phyloP scores from a whole-genome alignment of 148 eudicot species.

The Euryodendron excelsum region DNA sequence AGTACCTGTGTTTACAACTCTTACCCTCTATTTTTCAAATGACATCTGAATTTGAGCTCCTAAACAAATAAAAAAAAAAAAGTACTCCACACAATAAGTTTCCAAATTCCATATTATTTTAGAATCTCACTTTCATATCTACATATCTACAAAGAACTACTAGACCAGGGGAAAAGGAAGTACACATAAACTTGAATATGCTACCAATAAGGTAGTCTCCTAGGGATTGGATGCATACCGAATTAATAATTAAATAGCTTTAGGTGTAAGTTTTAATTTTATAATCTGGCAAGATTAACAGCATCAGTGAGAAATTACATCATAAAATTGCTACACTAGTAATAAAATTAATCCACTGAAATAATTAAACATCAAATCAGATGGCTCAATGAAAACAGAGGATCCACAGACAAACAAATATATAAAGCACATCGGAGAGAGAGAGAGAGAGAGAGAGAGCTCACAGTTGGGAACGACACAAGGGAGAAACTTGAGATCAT shows the following conservation, averaged over 20 bases:
- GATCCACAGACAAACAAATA: neutral
- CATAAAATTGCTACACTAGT: neutral
- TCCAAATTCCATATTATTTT: too few species aligned
- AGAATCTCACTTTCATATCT: too few species aligned
- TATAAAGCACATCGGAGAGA: neutral
- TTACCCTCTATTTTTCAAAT: too few species aligned
- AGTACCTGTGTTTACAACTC: too few species aligned
- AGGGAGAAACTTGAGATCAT: constrained; percentile 50
- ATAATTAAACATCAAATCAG: neutral
- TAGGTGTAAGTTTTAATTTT: neutral
- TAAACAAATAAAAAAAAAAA: too few species aligned
- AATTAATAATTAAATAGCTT: neutral
- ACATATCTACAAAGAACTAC: too few species aligned
- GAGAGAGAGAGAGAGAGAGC: constrained; percentile 25
- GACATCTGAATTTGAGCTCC: too few species aligned
- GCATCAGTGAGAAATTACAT: neutral
- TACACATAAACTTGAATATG: too few species aligned
- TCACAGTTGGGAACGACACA: constrained; percentile 84
- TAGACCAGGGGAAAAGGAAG: too few species aligned
- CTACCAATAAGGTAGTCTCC: too few species aligned
- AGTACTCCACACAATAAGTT: too few species aligned
- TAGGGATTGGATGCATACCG: neutral
- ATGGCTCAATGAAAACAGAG: neutral
- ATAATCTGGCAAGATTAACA: neutral
- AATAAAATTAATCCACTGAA: neutral